Conservation (phyloP, 768 basidiomycete species). For the Tulasnella sp. region DNA sequence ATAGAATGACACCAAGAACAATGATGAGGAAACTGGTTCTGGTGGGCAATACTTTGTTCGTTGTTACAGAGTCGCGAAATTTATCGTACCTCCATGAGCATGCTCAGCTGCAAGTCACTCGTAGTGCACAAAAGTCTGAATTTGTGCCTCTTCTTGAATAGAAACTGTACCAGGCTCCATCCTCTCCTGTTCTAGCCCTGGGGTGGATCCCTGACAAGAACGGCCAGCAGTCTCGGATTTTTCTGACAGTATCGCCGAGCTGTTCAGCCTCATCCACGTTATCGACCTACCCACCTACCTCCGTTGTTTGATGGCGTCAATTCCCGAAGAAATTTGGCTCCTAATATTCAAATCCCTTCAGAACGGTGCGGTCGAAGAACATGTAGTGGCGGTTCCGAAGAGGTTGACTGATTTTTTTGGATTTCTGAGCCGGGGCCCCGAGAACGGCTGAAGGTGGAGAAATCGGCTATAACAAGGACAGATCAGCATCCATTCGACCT, state of each 20-base stretch:
- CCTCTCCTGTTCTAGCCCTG: too few species aligned
- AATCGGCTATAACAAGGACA: neutral
- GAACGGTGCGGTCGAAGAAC: neutral
- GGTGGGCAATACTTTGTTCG: too few species aligned
- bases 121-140: too few species aligned
- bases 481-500: neutral
- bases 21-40: too few species aligned
- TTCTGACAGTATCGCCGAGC: too few species aligned
- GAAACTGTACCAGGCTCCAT: too few species aligned
- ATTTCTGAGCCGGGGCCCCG: neutral
- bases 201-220: too few species aligned
- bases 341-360: neutral
- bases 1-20: neutral
- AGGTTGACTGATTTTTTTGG: neutral
- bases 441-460: neutral
- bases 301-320: constrained; percentile 22
- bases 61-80: too few species aligned
- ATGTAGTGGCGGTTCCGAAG: neutral
- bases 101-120: too few species aligned
- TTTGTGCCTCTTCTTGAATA: too few species aligned
- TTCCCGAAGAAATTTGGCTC: neutral
- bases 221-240: too few species aligned
- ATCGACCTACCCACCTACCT: neutral
- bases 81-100: too few species aligned
- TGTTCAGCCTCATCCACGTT: neutral